Base-by-base conservation (phyloP, 345 rosid genomes). In the Cochlearia excelsa region DNA sequence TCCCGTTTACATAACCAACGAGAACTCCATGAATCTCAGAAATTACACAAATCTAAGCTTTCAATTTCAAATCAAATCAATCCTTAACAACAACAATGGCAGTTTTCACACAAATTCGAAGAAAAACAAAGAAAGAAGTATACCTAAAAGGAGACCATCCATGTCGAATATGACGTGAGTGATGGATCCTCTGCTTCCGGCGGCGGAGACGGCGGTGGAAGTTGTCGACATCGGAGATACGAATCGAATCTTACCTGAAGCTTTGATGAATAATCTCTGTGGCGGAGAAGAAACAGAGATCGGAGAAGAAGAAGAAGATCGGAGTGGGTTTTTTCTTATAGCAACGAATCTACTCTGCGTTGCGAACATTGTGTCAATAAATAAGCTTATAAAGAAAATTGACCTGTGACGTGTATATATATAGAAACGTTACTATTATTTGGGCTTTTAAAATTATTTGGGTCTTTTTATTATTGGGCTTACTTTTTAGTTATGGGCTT, bases 121-220 rank as follows among this genome's bases (percentile, higher is more conserved):
- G 2, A 30, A 30, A 4, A 26, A 5, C 6, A 10, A 30, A 30
- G 11, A 31, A 5, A 5, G 4, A 10, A 37, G n/a, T 52, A 59
- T 77, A 84, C 96, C 96, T 37, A 91, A 90, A 49, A 91, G 78
- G 69, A 88, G 95, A 54, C 98, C 98, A 63, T 91, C 98, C 98
- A 91, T 88, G 82, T 91, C 98, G 80, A 91, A 88, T 72, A 91
- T 61, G 74, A 86, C 90, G 72, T 88, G 96, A 56, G 95, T 86
- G 71, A 86, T 79, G 27, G 81, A 70, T 41, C 73, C 79, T 70
- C 78, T 74, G 6, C 53, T 61, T 48, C 28, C 31, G 29, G 46
- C n/a, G 35, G n/a, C n/a, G n/a, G n/a, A n/a, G n/a, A n/a, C n/a
- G n/a, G 47, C 35, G 45, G 66, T 30, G 39, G 69, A 5, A 10